phyloP scores from a whole-genome alignment of 139 green algal genomes.

The Chlamydomonas sphaeroides region DNA sequence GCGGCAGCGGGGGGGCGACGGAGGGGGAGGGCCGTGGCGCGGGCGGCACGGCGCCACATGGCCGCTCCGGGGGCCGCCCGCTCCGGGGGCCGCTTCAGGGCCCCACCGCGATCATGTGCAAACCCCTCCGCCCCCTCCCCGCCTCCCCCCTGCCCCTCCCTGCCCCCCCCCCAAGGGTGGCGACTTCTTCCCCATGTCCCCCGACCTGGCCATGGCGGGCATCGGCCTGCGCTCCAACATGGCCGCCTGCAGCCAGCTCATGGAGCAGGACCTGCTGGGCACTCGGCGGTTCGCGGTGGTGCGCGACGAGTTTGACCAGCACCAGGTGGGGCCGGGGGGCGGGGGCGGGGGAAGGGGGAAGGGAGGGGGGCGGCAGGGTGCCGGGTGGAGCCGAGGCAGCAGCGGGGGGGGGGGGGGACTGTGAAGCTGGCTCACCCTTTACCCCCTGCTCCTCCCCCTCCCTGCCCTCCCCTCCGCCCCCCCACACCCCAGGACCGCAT shows the following conservation, averaged over 20 bases:
- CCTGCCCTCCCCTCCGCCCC: not conserved
- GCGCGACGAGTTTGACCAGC: constrained; percentile 89
- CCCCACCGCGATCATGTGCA: too few relatives aligned
- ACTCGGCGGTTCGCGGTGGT: constrained; percentile 87
- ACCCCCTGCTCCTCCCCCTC: not conserved
- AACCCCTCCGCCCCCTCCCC: too few relatives aligned
- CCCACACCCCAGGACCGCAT: constrained; percentile 88
- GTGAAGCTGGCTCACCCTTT: too few relatives aligned
- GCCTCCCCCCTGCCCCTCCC: too few relatives aligned
- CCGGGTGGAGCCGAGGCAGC: too few relatives aligned
- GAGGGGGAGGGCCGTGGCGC: too few relatives aligned
- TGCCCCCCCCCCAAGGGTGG: constrained; percentile 74
- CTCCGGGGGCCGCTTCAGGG: too few relatives aligned
- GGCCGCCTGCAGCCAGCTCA: constrained; percentile 87
- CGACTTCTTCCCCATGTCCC: constrained; percentile 90
- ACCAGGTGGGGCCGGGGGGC: constrained; percentile 68
- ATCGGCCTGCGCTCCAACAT: constrained; percentile 93
- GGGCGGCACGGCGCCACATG: too few relatives aligned
- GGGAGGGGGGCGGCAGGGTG: not conserved
- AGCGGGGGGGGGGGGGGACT: too few relatives aligned
- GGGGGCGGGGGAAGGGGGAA: not conserved
- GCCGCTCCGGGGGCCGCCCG: too few relatives aligned
- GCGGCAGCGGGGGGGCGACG: too few relatives aligned
- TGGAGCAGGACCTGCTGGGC: constrained; percentile 89
- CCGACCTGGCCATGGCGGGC: constrained; percentile 86